Conservation (phyloP, 1,284 basidiomycete species). For the Agroathelia rolfsii region DNA sequence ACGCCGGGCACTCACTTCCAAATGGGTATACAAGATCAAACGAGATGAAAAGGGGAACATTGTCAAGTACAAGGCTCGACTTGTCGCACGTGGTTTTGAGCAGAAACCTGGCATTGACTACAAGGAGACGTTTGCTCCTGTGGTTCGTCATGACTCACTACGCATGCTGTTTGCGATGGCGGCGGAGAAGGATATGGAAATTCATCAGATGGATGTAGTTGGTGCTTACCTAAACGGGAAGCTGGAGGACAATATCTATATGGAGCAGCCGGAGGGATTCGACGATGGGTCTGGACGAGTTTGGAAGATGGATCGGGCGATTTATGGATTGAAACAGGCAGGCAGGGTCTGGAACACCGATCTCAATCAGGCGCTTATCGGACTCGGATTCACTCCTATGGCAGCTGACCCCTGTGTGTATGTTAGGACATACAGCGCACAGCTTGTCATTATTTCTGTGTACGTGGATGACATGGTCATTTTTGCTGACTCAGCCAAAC, state of each 20-base stretch:
- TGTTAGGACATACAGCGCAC: too few species aligned
- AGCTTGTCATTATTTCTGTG: too few species aligned
- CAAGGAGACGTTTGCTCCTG: slow-evolving; percentile 20
- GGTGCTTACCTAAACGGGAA: slow-evolving; percentile 25
- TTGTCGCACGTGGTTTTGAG: slow-evolving; percentile 25
- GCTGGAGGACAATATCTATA: slow-evolving; percentile 30
- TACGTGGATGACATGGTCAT: too few species aligned
- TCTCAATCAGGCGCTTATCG: too few species aligned
- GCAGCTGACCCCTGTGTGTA: too few species aligned
- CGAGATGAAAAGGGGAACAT: slow-evolving; percentile 19
- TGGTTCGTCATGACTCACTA: slow-evolving; percentile 17
- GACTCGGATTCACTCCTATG: too few species aligned
- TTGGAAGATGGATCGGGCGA: slow-evolving; percentile 13
- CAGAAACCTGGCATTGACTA: slow-evolving; percentile 27
- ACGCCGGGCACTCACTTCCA: slow-evolving; percentile 12
- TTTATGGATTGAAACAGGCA: slow-evolving; percentile 22
- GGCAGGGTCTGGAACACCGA: slow-evolving; percentile 16
- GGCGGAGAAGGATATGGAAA: slow-evolving; percentile 13
- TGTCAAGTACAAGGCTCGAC: slow-evolving; percentile 23
- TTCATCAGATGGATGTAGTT: slow-evolving; percentile 24
- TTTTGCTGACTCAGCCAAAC: too few species aligned
- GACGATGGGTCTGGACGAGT: slow-evolving; percentile 13
- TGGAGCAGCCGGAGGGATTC: slow-evolving; percentile 24
- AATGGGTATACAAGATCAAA: slow-evolving; percentile 20
- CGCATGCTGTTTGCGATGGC: slow-evolving; percentile 19